phyloP scores from a whole-genome alignment of 306 rosid genomes.

The Vigna reflexopilosa region DNA sequence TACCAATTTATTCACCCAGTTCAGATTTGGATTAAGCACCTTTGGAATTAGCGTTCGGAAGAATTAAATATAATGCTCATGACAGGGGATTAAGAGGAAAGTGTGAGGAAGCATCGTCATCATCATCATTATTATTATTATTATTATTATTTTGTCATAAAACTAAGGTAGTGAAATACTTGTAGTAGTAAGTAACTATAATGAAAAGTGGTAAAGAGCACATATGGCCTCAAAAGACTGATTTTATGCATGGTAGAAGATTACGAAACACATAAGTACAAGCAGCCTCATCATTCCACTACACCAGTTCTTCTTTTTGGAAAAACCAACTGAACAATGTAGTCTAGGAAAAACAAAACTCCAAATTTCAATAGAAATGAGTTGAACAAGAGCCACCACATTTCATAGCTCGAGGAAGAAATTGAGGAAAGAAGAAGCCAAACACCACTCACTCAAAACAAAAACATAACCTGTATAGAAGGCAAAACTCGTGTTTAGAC shows the following conservation, averaged over 20 bases:
- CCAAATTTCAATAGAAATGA: conserved; percentile 73
- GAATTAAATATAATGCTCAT: conserved; percentile 42
- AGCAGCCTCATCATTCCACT: conserved; percentile 78
- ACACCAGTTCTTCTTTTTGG: conserved; percentile 49
- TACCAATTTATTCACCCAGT: not conserved
- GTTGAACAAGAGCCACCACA: conserved; percentile 62
- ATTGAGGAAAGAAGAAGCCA: conserved; percentile 71
- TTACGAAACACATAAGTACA: conserved; percentile 58
- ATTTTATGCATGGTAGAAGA: conserved; percentile 62
- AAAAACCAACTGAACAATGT: conserved; percentile 54
- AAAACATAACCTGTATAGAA: conserved; percentile 49
- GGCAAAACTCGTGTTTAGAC: conserved; percentile 25
- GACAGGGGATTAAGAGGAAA: conserved; percentile 29
- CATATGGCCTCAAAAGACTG: conserved; percentile 79
- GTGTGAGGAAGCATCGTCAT: conserved; percentile 50
- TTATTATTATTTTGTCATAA: conserved; percentile 45
- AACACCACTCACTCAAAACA: conserved; percentile 76
- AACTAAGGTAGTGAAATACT: conserved; percentile 38
- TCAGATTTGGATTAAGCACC: conserved; percentile 41
- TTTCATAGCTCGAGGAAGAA: conserved; percentile 95
- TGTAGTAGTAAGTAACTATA: not conserved
- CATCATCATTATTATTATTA: not conserved
- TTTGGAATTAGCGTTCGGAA: conserved; percentile 38
- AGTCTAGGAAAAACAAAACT: conserved; percentile 71
- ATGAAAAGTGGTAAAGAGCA: conserved; percentile 15